A percentile compares a stretch with the other conserved stretches of the same genome.
Conservation (phyloP, 2,329 filamentous ascomycete species). For the Aspergillus sp. region DNA sequence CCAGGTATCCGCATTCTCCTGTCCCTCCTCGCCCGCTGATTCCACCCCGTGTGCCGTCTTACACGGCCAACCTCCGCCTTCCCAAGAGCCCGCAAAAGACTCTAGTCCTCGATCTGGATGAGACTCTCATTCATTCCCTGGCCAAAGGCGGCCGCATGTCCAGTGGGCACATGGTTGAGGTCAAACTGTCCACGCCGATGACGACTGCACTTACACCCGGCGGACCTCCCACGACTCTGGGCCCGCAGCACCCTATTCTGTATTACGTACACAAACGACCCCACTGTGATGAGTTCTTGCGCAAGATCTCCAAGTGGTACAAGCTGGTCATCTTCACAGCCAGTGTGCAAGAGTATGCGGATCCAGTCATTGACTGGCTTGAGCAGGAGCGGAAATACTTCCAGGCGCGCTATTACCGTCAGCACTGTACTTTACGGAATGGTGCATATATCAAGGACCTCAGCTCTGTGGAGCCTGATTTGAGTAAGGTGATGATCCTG, state of each 20-base stretch:
- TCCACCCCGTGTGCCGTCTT: conserved; percentile 85
- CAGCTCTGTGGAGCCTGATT: conserved; percentile 90
- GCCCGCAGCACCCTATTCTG: conserved; percentile 90
- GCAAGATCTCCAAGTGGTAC: conserved; percentile 96
- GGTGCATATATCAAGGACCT: conserved; percentile 98
- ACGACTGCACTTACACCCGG: conserved; percentile 39
- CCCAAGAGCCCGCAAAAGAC: conserved; percentile 75
- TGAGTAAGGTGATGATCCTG: conserved; percentile 98
- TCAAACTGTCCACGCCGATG: conserved; percentile 64
- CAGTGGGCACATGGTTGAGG: conserved; percentile 98
- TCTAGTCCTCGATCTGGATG: conserved; percentile 90
- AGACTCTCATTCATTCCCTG: conserved; percentile 97
- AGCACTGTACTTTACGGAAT: conserved; percentile 94
- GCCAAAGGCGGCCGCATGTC: conserved; percentile 95
- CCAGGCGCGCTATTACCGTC: conserved; percentile 87
- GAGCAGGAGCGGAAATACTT: conserved; percentile 98
- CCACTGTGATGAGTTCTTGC: conserved; percentile 93
- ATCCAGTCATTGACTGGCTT: conserved; percentile 98
- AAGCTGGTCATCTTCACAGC: conserved; percentile 96
- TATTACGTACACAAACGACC: conserved; percentile 99
- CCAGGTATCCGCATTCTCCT: conserved; percentile 86
- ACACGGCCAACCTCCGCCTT: conserved; percentile 57
- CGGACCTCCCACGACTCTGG: conserved; percentile 66
- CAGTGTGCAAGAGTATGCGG: conserved; percentile 96
- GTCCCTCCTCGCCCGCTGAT: conserved; percentile 87